Evolutionary conservation across 306 rosid species (phyloP).

Genomic region (Mucuna pruriens): DNA sequence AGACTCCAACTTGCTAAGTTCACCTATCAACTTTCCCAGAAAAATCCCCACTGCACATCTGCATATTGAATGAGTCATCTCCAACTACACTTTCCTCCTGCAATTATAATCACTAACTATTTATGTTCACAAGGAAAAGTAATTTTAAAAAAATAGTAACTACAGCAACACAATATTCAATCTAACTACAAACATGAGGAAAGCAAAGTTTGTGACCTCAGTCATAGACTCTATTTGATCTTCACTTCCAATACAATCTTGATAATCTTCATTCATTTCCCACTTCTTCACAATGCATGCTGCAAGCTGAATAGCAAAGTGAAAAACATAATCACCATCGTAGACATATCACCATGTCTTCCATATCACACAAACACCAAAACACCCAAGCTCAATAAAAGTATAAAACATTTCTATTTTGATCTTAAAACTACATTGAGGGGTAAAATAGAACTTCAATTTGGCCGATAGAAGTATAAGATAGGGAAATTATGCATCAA

Average conservation of each 20-base stretch:
- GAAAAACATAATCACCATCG: conserved; percentile 16
- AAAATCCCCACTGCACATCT: conserved; percentile 49
- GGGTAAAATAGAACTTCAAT: neutral
- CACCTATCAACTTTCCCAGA: conserved; percentile 81
- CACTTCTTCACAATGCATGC: conserved; percentile 71
- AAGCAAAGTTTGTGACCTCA: conserved; percentile 52
- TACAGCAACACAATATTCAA: neutral
- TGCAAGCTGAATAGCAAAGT: conserved; percentile 66
- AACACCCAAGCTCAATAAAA: conserved; percentile 4
- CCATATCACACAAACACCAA: conserved; percentile 3
- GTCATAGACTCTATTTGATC: conserved; percentile 52
- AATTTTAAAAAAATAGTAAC: neutral
- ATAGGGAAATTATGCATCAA: conserved; percentile 2
- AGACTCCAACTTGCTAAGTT: conserved; percentile 72
- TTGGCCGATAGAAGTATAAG: conserved; percentile 10
- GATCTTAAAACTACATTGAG: neutral
- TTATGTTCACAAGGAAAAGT: conserved; percentile 36
- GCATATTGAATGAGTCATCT: conserved; percentile 50
- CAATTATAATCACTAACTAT: conserved; percentile 23
- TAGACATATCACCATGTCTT: conserved; percentile 8
- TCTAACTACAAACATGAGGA: conserved; percentile 9
- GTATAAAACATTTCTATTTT: conserved; percentile 13
- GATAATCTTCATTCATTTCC: conserved; percentile 64
- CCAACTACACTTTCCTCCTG: conserved; percentile 62
- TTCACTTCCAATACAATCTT: conserved; percentile 74